These are phyloP conservation scores for Amylocystis lapponica DNA, from an alignment of 768 basidiomycete genomes.

Conservation along the genomic window DNA sequence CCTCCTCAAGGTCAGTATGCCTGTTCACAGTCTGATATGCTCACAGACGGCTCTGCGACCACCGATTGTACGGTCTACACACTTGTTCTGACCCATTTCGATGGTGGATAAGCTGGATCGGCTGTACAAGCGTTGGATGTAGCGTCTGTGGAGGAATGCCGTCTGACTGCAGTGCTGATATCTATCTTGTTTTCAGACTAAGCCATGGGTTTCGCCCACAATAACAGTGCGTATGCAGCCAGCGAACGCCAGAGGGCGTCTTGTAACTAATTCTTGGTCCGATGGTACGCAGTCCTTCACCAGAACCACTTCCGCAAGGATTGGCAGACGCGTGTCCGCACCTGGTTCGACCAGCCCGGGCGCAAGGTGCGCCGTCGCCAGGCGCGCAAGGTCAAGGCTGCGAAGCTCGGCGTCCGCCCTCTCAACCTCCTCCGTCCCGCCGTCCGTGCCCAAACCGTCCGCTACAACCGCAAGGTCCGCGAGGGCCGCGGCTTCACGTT, in stretches of 20 bases:
- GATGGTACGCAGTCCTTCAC: slow-evolving; percentile 78
- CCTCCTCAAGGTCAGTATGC: slow-evolving; percentile 31
- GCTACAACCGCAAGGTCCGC: slow-evolving; percentile 97
- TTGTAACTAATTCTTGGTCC: slow-evolving; percentile 2
- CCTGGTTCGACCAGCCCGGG: slow-evolving; percentile 99
- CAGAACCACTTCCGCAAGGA: slow-evolving; percentile 97
- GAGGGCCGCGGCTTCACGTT: slow-evolving; percentile 96
- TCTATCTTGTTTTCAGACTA: slow-evolving; percentile 33
- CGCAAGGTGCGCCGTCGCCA: slow-evolving; percentile 93
- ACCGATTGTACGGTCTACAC: slow-evolving; percentile 5
- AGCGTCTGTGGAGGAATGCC: slow-evolving; percentile 14
- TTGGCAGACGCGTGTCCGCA: slow-evolving; percentile 94
- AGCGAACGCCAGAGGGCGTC: background rate
- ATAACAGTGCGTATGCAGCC: slow-evolving; percentile 69
- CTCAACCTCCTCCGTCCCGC: slow-evolving; percentile 91
- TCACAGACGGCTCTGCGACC: slow-evolving; percentile 15
- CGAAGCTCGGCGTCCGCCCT: slow-evolving; percentile 87
- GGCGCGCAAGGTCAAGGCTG: slow-evolving; percentile 88
- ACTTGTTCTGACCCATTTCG: slow-evolving; percentile 9
- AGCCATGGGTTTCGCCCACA: slow-evolving; percentile 74
- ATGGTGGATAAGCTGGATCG: slow-evolving; percentile 21
- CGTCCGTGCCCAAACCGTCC: slow-evolving; percentile 92
- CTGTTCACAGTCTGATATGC: slow-evolving; percentile 14
- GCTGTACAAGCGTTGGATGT: slow-evolving; percentile 18
- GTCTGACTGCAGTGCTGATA: slow-evolving; percentile 15